A percentile compares a stretch with the other conserved stretches of the same genome.
Conservation (phyloP, 148 eudicot species). For the Diospyros lotus region DNA sequence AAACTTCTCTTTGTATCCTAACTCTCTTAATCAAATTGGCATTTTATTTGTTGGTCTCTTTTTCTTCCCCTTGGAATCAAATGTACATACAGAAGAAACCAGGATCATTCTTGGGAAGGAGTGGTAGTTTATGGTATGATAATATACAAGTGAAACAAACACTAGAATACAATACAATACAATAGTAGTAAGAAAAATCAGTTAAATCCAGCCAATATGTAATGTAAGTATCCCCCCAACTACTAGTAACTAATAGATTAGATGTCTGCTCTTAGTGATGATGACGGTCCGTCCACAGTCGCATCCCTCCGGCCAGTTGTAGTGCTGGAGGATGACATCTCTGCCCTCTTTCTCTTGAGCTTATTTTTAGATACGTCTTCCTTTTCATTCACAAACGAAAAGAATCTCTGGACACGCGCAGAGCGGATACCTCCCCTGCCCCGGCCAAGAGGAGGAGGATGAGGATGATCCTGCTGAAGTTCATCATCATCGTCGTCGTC, state of each 20-base stretch:
- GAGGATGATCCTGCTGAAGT: too few relatives aligned
- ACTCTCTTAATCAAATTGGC: background rate
- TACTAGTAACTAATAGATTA: too few relatives aligned
- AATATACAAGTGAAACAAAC: too few relatives aligned
- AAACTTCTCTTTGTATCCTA: background rate
- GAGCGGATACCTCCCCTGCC: constrained; percentile 29
- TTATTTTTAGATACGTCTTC: constrained; percentile 25
- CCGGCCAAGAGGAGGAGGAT: background rate
- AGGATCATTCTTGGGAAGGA: too few relatives aligned
- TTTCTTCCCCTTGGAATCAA: background rate
- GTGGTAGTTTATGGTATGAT: too few relatives aligned
- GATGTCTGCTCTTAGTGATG: too few relatives aligned
- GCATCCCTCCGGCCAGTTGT: too few relatives aligned
- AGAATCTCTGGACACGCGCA: constrained; percentile 39
- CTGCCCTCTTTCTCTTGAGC: constrained; percentile 33
- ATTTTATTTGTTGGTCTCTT: background rate
- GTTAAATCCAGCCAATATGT: too few relatives aligned
- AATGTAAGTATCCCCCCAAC: too few relatives aligned
- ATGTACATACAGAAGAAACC: background rate
- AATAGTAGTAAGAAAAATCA: too few relatives aligned
- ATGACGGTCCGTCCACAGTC: too few relatives aligned
- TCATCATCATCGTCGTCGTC: background rate
- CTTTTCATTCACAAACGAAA: constrained; percentile 56
- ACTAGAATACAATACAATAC: too few relatives aligned
- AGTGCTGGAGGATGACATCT: constrained; percentile 7